Evolutionary conservation across 352 stramenopile genomes (phyloP).

Genomic region (Pythium pectinolyticum): DNA sequence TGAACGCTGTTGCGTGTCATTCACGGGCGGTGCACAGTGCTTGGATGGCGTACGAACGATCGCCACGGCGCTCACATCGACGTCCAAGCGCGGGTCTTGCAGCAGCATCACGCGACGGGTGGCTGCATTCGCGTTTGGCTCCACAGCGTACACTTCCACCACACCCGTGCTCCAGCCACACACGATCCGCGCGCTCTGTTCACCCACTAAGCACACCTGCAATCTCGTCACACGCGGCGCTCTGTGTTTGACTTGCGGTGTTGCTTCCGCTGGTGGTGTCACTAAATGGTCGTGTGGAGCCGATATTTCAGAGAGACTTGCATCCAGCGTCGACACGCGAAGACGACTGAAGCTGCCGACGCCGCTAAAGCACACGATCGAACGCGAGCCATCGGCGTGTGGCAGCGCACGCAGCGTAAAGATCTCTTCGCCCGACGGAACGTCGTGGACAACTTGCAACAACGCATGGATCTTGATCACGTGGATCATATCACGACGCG

Average conservation of each 20-base stretch:
- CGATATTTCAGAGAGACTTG: constrained; percentile 1
- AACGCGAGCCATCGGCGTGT: constrained; percentile 21
- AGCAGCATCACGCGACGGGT: constrained; percentile 35
- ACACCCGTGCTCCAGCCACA: constrained; percentile 55
- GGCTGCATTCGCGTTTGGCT: constrained; percentile 6
- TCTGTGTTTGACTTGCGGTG: background rate
- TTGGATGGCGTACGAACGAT: constrained; percentile 14
- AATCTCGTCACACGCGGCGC: constrained; percentile 12
- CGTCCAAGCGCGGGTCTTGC: constrained; percentile 44
- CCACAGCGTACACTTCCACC: constrained; percentile 42
- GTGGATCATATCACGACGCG: constrained; percentile 55
- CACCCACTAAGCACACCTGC: background rate
- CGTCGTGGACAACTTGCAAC: constrained; percentile 32
- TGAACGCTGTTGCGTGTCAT: background rate
- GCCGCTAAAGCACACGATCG: constrained; percentile 28
- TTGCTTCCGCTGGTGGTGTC: background rate
- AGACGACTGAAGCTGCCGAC: constrained; percentile 2
- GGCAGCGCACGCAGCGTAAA: constrained; percentile 23
- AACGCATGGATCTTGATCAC: constrained; percentile 67
- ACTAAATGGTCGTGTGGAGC: constrained; percentile 19
- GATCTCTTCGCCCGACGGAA: constrained; percentile 25
- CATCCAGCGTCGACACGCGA: constrained; percentile 4
- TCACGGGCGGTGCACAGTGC: background rate
- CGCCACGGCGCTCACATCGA: constrained; percentile 36
- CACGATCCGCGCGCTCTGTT: constrained; percentile 31